Percentiles rank a stretch among this genome's conserved stretches.
These are phyloP conservation scores for Xylaria cubensis DNA, from an alignment of 495 filamentous ascomycete genomes.

Conservation along the genomic window DNA sequence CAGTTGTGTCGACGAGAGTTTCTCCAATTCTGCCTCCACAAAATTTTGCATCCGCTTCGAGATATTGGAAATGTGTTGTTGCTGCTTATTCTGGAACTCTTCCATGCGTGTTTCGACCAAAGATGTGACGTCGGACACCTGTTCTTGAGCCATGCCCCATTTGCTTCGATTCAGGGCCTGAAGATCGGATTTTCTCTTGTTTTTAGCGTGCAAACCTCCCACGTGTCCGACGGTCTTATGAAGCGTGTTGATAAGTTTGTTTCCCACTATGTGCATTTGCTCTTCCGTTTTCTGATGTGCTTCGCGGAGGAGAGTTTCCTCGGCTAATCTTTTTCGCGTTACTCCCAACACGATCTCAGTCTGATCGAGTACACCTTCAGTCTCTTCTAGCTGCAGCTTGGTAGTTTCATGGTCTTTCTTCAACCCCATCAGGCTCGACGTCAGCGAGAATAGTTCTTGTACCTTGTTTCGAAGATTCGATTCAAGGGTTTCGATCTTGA, in stretches of 20 bases:
- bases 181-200: constrained; percentile 81
- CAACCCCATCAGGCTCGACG: constrained; percentile 80
- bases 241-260: constrained; percentile 76
- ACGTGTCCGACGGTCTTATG: constrained; percentile 80
- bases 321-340: constrained; percentile 75
- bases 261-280: constrained; percentile 72
- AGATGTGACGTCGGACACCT: constrained; percentile 75
- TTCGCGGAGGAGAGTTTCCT: constrained; percentile 79
- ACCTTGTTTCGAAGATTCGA: constrained; percentile 86
- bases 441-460: constrained; percentile 85
- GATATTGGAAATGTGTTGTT: constrained; percentile 68
- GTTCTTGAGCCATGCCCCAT: constrained; percentile 77
- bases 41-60: constrained; percentile 74
- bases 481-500: constrained; percentile 93
- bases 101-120: constrained; percentile 76
- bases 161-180: constrained; percentile 76
- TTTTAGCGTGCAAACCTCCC: constrained; percentile 78
- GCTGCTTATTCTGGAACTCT: constrained; percentile 72
- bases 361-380: constrained; percentile 79
- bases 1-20: constrained; percentile 67
- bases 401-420: constrained; percentile 87
- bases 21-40: constrained; percentile 71
- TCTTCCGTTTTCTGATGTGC: constrained; percentile 88
- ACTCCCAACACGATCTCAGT: constrained; percentile 81
- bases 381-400: constrained; percentile 72